Evolutionary conservation across 352 stramenopile species (phyloP), one percentile per base, ranked within the genome.

Genomic region (Globisporangium takayamanum): DNA sequence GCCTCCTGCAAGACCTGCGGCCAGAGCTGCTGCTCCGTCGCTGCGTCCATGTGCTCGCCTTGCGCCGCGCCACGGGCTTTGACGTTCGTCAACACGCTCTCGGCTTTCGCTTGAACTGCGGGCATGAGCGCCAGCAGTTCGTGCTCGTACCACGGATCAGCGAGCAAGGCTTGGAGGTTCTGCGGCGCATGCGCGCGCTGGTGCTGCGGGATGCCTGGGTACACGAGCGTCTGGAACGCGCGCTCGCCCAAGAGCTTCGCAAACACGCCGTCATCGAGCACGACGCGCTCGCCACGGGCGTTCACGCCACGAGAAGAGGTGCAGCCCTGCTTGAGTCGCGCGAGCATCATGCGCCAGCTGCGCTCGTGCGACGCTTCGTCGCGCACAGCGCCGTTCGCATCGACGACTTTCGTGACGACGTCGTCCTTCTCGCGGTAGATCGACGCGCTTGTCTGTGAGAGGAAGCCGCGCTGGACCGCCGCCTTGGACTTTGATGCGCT

Each of bases 1-100:
- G 85, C 85, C 59, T 96, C 85, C 50, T 94, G 86, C 42, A 93
- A 63, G 8, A 95, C 75, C 53, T 95, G 85, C 1, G 85, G 85
- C 37, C 81, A 39, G 39, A 94, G 73, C 57, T 78, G 63, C 2
- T 59, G 55, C 63, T 96, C 85, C 0, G 84, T 96, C 0, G 67
- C 66, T 0, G 62, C 25, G 52, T 95, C 85, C 85, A 96, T 95
- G 47, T 85, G 50, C 18, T 96, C 85, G 20, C 85, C 85, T 41
- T 85, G 71, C 2, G 73, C 66, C 1, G 82, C 87, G 11, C 78
- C 85, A 20, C 78, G 74, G 51, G 69, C 72, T 66, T 96, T 95
- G 50, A 96, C 87, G 53, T 94, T 95, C 7, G 47, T 62, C 18
- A 95, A 53, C 8, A 96, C 85, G 53, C 73, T 88, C 1, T 80